Percentiles rank a stretch among this genome's conserved stretches.
These are phyloP conservation scores for Flaveria floridana DNA, from an alignment of 140 eudicot species.

Conservation along the genomic window DNA sequence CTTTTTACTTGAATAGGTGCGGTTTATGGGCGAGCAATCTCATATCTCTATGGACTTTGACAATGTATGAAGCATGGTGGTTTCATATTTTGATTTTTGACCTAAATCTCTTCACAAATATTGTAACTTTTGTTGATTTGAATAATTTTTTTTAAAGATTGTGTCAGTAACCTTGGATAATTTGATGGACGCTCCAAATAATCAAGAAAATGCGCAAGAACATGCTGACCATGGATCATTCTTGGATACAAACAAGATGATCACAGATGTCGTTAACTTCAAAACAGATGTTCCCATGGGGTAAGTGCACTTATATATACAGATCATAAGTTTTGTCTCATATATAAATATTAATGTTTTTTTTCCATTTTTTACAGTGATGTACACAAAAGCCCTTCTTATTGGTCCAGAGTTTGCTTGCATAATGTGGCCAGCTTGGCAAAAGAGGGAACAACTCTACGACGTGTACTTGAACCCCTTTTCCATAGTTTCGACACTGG, in stretches of 20 bases:
- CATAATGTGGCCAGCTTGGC: constrained; percentile 63
- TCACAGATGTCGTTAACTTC: constrained; percentile 28
- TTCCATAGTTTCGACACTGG: constrained; percentile 63
- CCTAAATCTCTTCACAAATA: constrained; percentile 18
- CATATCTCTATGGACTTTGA: constrained; percentile 85
- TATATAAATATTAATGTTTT: background rate
- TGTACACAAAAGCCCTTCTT: constrained; percentile 62
- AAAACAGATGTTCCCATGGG: constrained; percentile 33
- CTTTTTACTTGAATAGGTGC: constrained; percentile 39
- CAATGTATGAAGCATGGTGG: constrained; percentile 47
- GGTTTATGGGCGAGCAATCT: constrained; percentile 82
- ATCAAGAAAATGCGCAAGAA: constrained; percentile 40
- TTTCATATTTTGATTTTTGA: constrained; percentile 19
- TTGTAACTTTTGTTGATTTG: constrained; percentile 22
- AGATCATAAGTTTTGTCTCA: constrained; percentile 1
- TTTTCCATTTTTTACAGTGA: constrained; percentile 42
- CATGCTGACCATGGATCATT: constrained; percentile 38
- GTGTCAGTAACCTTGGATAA: constrained; percentile 78
- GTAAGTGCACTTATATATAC: constrained; percentile 38
- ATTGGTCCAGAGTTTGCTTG: constrained; percentile 78
- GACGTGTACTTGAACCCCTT: constrained; percentile 80
- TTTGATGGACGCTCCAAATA: constrained; percentile 40
- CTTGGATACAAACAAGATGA: constrained; percentile 37
- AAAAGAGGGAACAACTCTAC: constrained; percentile 64
- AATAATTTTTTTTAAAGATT: constrained; percentile 44